A percentile compares a stretch with the other conserved stretches of the same genome.
Conservation (phyloP, 2,329 filamentous ascomycete genomes). For the Fusarium goolgardi region DNA sequence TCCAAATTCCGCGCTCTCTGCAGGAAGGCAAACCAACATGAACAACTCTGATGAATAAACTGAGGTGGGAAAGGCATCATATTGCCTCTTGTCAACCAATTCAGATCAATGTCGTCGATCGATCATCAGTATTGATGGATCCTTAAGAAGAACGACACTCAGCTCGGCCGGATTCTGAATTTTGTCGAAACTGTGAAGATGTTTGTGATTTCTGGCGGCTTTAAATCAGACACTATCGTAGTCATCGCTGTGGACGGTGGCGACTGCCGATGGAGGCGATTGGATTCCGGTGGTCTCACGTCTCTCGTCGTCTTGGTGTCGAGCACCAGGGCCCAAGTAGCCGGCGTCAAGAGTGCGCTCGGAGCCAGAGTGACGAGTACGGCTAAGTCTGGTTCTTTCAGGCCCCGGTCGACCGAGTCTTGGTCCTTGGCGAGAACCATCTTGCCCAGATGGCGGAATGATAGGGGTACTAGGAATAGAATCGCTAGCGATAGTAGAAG, state of each 20-base stretch:
- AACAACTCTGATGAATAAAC: not conserved
- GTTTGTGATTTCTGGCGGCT: not conserved
- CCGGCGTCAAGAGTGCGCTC: not conserved
- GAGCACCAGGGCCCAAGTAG: not conserved
- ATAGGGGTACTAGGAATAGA: conserved; percentile 38
- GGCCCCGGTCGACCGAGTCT: not conserved
- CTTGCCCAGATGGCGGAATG: conserved; percentile 1
- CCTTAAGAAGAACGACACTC: not conserved
- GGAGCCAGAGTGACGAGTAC: not conserved
- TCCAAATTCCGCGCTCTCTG: not conserved
- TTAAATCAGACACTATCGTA: conserved; percentile 40
- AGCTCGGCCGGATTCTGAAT: too few species aligned
- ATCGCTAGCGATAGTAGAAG: conserved; percentile 51
- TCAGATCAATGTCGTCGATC: not conserved
- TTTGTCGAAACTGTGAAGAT: not conserved
- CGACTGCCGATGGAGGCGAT: conserved; percentile 48
- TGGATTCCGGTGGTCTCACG: conserved; percentile 1
- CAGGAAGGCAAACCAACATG: not conserved
- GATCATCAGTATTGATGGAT: not conserved
- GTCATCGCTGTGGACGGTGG: conserved; percentile 55
- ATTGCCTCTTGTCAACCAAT: not conserved
- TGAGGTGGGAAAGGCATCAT: not conserved
- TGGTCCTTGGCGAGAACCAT: not conserved
- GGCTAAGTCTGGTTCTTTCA: not conserved
- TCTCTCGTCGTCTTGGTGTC: not conserved